These are phyloP conservation scores for Mycena leptocephala DNA, from an alignment of 768 basidiomycete species.

Conservation along the genomic window DNA sequence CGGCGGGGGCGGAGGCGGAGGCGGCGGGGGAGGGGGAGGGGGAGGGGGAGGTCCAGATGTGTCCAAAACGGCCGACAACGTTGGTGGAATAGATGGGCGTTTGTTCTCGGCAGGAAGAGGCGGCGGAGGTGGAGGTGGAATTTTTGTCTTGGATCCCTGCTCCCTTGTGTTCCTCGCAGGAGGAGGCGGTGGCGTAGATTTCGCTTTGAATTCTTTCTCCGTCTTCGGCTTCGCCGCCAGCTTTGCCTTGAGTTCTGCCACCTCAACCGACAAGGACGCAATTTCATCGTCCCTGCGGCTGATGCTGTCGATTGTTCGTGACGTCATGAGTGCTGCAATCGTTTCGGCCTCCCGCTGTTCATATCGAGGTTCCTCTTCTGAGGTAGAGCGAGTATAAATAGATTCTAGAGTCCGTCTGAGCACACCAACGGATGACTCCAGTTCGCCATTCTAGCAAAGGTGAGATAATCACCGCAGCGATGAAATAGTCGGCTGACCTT, in stretches of 20 bases:
- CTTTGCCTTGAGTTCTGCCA: conserved; percentile 67
- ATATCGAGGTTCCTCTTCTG: no score
- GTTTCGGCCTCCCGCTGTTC: no score
- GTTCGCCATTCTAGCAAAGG: conserved; percentile 66
- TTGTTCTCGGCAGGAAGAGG: conserved; percentile 52
- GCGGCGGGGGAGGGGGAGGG: conserved; percentile 37
- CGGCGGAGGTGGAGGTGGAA: conserved; percentile 46
- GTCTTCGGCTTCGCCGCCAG: conserved; percentile 69
- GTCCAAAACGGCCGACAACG: no score
- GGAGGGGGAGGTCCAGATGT: conserved; percentile 37
- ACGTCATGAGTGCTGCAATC: no score
- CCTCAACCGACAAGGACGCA: conserved; percentile 61
- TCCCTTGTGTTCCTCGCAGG: no score
- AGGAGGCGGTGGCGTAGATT: no score
- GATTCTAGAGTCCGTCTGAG: no score
- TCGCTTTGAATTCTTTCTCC: conserved; percentile 82
- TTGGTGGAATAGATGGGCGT: conserved; percentile 42
- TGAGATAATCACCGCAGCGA: neutral
- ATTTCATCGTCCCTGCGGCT: conserved; percentile 65
- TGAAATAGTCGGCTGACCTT: conserved; percentile 62
- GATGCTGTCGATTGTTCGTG: no score
- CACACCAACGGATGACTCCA: conserved; percentile 62
- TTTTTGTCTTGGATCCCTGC: no score
- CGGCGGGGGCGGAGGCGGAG: conserved; percentile 39
- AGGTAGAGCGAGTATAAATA: no score